Percentiles rank a stretch among this genome's conserved stretches.
Evolutionary conservation across 805 yeast genomes (phyloP).

Genomic region (Lachancea quebecensis): DNA sequence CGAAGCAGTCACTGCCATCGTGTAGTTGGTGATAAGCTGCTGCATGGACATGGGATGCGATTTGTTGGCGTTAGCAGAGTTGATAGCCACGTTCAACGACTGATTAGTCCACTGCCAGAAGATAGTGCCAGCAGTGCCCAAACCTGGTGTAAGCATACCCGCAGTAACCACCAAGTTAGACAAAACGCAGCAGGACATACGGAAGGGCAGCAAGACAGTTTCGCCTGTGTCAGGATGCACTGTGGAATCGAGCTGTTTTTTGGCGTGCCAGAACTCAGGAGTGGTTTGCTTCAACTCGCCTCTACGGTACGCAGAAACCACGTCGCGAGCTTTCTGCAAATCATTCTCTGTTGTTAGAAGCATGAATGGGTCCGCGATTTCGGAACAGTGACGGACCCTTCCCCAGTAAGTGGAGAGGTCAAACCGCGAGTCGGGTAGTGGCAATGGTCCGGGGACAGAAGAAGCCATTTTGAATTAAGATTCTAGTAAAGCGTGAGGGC

Average conservation of each 20-base stretch:
- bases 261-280: slow-evolving; percentile 84
- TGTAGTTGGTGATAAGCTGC: slow-evolving; percentile 73
- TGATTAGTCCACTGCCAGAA: slow-evolving; percentile 99
- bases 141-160: slow-evolving; percentile 94
- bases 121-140: slow-evolving; percentile 83
- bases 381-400: slow-evolving; percentile 89
- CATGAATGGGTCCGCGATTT: slow-evolving; percentile 88
- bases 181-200: slow-evolving; percentile 94
- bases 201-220: slow-evolving; percentile 83
- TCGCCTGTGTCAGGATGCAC: slow-evolving; percentile 97
- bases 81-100: slow-evolving; percentile 92
- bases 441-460: slow-evolving; percentile 73
- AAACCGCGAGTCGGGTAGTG: slow-evolving; percentile 72
- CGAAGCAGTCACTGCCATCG: slow-evolving; percentile 87
- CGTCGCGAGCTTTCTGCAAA: slow-evolving; percentile 54
- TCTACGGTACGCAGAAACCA: slow-evolving; percentile 65
- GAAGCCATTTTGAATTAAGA: slow-evolving; percentile 59
- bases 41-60: slow-evolving; percentile 79
- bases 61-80: slow-evolving; percentile 93
- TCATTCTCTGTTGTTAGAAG: slow-evolving; percentile 62
- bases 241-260: slow-evolving; percentile 80
- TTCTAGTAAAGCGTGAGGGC: not conserved
- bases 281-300: slow-evolving; percentile 61
- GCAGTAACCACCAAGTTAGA: slow-evolving; percentile 92
- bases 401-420: slow-evolving; percentile 86